Evolutionary conservation across 257 asterid species (phyloP), one percentile per base, ranked within the genome.

Genomic region (Fraxinus excelsior): DNA sequence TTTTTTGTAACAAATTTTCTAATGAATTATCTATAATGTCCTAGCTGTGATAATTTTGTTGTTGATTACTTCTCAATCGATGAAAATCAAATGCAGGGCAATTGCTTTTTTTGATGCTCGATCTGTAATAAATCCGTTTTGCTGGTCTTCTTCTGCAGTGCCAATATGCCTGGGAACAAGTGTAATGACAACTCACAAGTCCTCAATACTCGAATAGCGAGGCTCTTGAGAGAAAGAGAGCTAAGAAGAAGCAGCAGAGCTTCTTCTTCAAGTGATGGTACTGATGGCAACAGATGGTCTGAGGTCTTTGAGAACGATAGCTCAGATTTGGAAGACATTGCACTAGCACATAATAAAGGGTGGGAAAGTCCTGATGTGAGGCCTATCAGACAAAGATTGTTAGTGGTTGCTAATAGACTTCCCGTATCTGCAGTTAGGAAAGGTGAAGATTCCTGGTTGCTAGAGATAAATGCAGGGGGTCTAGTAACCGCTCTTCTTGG

Each of bases 401-500:
- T 96, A 67, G 99, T 96, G 68, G 98, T 96, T 87, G 99, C 99
- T 74, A 96, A 96, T 69, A 87, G 99, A 72, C 92, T 96, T 46
- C 99, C 99, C 5, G 99, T 96, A 31, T 90, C 99, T 68, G 99
- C 99, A 2, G 95, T 90, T 35, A 84, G 98, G 88, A 85, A 83
- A 76, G 93, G 93, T 10, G 96, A 89, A 85, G 98, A 91, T 76
- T 89, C 96, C 32, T 96, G 99, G 99, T 87, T 93, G 9, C 84
- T 96, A 70, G 98, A 96, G 84, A 90, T 96, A 72, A 96, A 98
- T 83, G 98, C 97, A 0, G 99, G 99, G 28, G 99, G 99, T 82
- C 88, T 96, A 14, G 99, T 96, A 80, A 93, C 90, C 70, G 99
- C 98, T 60, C 96, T 96, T 84, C 90, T 96, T 3, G 99, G 99